These are phyloP conservation scores for Hylodesmum podocarpum DNA, from an alignment of 306 rosid genomes.

Conservation along the genomic window DNA sequence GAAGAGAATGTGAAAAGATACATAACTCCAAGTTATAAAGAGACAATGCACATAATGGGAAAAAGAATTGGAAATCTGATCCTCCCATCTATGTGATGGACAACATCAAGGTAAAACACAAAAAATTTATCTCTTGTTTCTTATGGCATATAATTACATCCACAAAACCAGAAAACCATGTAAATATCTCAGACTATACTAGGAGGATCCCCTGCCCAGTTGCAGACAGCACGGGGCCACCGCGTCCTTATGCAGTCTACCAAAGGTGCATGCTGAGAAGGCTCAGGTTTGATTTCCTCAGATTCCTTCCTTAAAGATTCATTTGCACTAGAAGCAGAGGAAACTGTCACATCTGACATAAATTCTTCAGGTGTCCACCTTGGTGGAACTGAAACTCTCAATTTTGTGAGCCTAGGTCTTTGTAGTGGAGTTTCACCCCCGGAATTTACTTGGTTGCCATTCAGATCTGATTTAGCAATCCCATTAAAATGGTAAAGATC, in stretches of 20 bases:
- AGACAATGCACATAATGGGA: neutral
- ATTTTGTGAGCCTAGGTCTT: constrained; percentile 77
- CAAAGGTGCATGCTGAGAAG: constrained; percentile 83
- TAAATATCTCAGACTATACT: constrained; percentile 65
- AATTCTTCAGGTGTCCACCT: constrained; percentile 91
- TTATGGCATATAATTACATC: neutral
- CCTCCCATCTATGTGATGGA: constrained; percentile 22
- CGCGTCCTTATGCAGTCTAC: constrained; percentile 90
- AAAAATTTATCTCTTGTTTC: constrained; percentile 11
- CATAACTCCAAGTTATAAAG: neutral
- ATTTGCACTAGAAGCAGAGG: constrained; percentile 49
- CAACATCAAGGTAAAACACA: constrained; percentile 26
- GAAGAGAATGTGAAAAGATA: constrained; percentile 32
- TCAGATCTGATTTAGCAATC: constrained; percentile 84
- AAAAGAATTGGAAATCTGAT: neutral
- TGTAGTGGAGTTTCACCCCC: constrained; percentile 72
- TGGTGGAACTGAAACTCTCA: constrained; percentile 85
- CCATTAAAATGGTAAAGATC: constrained; percentile 88
- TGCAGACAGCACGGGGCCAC: constrained; percentile 86
- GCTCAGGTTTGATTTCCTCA: constrained; percentile 67
- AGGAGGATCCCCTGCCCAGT: constrained; percentile 83
- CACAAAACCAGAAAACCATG: neutral
- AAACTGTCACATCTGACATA: constrained; percentile 67
- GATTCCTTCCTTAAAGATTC: constrained; percentile 50
- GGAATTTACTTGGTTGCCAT: constrained; percentile 54